Base-by-base conservation (phyloP, 768 basidiomycete genomes). In the Leucocoprinus sp. region DNA sequence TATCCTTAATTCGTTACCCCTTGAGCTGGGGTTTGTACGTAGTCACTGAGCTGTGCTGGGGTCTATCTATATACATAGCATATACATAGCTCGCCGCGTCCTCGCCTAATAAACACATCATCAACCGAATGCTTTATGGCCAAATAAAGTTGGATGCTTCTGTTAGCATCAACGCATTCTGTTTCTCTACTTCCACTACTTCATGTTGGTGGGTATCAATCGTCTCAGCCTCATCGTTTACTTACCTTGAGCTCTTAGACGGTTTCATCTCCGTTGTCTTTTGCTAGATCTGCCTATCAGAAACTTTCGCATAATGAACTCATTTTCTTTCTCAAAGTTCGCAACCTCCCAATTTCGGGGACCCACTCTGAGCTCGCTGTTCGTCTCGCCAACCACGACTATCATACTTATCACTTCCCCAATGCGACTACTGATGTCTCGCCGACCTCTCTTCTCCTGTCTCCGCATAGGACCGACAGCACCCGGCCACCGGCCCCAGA, bases 311-410 rank as follows among this genome's bases (percentile, higher is more conserved):
- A 72, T 57, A 65, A 77, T 19, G 83, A 90, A 55, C 75, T 90
- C 50, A 62, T 80, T 29, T 73, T 90, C 45, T 90, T 90, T 60
- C 78, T 84, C 63, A 75, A 76, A 64, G 74, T 80, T 34, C 76
- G 87, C 51, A 78, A 72, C 48, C 67, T 90, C n/a, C 78, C 82
- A 40, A 78, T 71, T 0, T 64, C 72, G 9, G 87, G 86, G 33
- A 67, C 74, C 38, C 69, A 82, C 50, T 38, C 57, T 41, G 84
- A 86, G 45, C 78, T 89, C 23, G 82, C 82, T 35, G 74, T 76
- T 7, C 73, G 86, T 17, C 73, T 91, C 19, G 76, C 82, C 5
- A 80, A 85, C 48, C 75, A 86, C 57, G 88, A 91, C 61, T 62
- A 84, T 43, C 77, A 84, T 53, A 76, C 75, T 19, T 90, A 88